Evolutionary conservation across 345 rosid species (phyloP).

Genomic region (Moringa oleifera): DNA sequence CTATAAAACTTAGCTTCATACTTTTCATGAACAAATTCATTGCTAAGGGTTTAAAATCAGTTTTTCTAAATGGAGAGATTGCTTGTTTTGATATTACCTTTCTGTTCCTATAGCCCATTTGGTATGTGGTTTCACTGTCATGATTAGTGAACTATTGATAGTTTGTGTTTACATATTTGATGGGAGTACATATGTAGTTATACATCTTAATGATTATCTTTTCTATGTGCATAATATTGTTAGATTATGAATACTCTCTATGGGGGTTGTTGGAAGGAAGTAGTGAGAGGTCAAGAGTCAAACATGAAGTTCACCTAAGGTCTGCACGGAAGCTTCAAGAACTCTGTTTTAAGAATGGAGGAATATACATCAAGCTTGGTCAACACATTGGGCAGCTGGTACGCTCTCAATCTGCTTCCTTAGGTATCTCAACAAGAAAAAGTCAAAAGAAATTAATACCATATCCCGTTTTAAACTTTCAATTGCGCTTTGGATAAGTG

Average conservation of each 20-base stretch:
- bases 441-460: too few species aligned
- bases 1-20: too few species aligned
- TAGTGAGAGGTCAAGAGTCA: conserved; percentile 52
- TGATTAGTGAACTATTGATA: too few species aligned
- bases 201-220: too few species aligned
- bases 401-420: conserved; percentile 21
- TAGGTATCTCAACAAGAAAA: not conserved
- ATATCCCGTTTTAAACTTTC: not conserved
- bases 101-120: too few species aligned
- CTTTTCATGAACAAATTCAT: too few species aligned
- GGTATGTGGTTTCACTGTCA: too few species aligned
- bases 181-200: too few species aligned
- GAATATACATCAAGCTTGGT: conserved; percentile 93
- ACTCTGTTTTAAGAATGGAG: conserved; percentile 87
- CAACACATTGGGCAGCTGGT: conserved; percentile 92
- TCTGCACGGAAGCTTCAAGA: conserved; percentile 90
- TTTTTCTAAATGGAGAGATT: too few species aligned
- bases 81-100: too few species aligned
- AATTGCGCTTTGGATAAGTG: not conserved
- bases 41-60: too few species aligned
- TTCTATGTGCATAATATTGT: conserved; percentile 1
- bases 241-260: conserved; percentile 86
- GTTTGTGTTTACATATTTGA: too few species aligned
- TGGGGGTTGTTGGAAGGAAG: conserved; percentile 82
- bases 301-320: conserved; percentile 90